Evolutionary conservation across 768 basidiomycete genomes (phyloP), one percentile per base, ranked within the genome.

Genomic region (Paxillus rubicundulus): DNA sequence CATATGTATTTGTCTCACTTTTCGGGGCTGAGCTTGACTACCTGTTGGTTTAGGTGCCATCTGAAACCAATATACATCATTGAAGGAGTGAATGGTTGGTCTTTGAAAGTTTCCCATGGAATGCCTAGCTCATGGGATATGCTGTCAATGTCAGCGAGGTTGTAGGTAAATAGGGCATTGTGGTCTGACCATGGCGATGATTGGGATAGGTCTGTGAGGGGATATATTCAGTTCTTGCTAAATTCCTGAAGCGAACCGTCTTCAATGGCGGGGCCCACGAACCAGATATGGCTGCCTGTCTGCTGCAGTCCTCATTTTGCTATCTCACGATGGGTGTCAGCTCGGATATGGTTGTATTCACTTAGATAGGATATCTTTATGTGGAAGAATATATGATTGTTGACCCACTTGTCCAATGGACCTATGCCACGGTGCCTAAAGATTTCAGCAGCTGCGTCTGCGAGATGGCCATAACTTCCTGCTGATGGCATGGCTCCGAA

Each of bases 31-130:
- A 74, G 41, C 3, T 58, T 17, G 1, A 72, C 73, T 0, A 62
- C 47, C 24, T 56, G 40, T 13, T 18, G 0, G 1, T n/a, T 50
- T 6, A 72, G 33, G 42, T 73, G 61, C 76, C 72, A 76, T n/a
- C 60, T 27, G 56, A 76, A 72, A 9, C 76, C 70, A 14, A 59
- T 50, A 16, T 56, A 59, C 2, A 40, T 45, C 1, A 49, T 49
- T 3, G 34, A 16, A 0, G 9, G 14, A 4, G 20, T 12, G 21
- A 59, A 59, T 6, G 45, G 50, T 14, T 47, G 33, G 42, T 59
- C 50, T 27, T 58, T 59, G 0, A 30, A 32, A 0, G 21, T 2
- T 5, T 54, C 50, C 54, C 54, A 59, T 0, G 45, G 49, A 1
- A 60, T 55, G 0, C 56, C 59, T 0, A 60, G 39, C 0, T 41